Base-by-base conservation (phyloP, 805 yeast species). In the Metschnikowia dekortorum region DNA sequence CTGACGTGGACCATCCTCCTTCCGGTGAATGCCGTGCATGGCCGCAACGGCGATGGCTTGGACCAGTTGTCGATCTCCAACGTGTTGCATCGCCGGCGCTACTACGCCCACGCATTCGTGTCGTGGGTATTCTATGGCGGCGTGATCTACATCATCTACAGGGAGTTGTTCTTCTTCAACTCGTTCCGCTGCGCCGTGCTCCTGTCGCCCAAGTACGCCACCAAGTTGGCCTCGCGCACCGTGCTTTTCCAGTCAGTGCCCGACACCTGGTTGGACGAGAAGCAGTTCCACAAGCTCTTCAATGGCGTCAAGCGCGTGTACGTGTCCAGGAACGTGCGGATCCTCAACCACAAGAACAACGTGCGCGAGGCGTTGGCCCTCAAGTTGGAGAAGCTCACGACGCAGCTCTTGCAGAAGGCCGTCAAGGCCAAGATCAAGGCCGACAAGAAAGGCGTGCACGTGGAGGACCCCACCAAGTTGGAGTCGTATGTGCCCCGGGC, bases 211-310 rank as follows among this genome's bases (percentile, higher is more conserved):
- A 78, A 82, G 53, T 89, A 89, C 64, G 87, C 95, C 39, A 76
- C 78, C 52, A 83, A 82, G 58, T 66, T 87, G 35, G 79, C 92
- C 13, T 85, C 92, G 10, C 82, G 96, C 65, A 86, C 92, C 1
- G 89, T 92, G 1, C 74, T 92, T 46, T 83, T 91, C 67, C 96
- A 87, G 68, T 80, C 87, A 8, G 92, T 90, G 6, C 94, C 97
- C 9, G 81, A 84, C 50, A 79, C 83, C 51, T 81, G 81, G 60
- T 71, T 89, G 51, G 83, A 82, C 63, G 95, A 86, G 62, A 74
- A 77, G 49, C 89, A 87, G 59, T 81, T 92, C 53, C 74, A 79
- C 59, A 84, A 84, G 62, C 64, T 91, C 50, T 91, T 89, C 61
- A 84, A 82, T 40, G 96, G 96, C 55, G 96, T 89, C 38, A 85